phyloP scores from a whole-genome alignment of 2,329 filamentous ascomycete species.

The Myriosclerotinia scirpicola region DNA sequence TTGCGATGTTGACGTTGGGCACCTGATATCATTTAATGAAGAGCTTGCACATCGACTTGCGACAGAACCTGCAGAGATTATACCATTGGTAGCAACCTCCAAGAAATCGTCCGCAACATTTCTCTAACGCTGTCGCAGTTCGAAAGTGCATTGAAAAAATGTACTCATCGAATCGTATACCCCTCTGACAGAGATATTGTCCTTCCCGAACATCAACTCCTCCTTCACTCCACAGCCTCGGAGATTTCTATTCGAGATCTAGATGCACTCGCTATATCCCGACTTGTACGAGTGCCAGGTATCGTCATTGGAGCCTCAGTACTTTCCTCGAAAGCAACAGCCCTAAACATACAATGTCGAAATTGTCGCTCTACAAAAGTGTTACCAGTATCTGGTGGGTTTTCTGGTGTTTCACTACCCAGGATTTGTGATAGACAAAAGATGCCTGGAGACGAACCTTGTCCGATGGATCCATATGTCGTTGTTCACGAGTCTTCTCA shows the following conservation, averaged over 20 bases:
- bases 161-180: slow-evolving; percentile 90
- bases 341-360: slow-evolving; percentile 82
- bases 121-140: slow-evolving; percentile 60
- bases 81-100: slow-evolving; percentile 70
- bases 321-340: slow-evolving; percentile 91
- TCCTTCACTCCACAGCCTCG: slow-evolving; percentile 88
- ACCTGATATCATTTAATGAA: slow-evolving; percentile 94
- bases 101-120: background rate
- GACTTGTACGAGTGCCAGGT: slow-evolving; percentile 93
- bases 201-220: slow-evolving; percentile 88
- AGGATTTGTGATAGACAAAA: slow-evolving; percentile 69
- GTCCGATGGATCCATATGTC: slow-evolving; percentile 92
- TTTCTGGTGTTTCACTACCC: slow-evolving; percentile 82
- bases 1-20: slow-evolving; percentile 93
- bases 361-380: slow-evolving; percentile 74
- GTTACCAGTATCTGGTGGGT: slow-evolving; percentile 77
- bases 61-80: slow-evolving; percentile 87
- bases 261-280: slow-evolving; percentile 87
- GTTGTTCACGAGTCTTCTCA: slow-evolving; percentile 90
- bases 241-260: slow-evolving; percentile 92
- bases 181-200: slow-evolving; percentile 65
- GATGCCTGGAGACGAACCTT: slow-evolving; percentile 70
- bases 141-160: slow-evolving; percentile 83
- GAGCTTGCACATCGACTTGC: slow-evolving; percentile 87
- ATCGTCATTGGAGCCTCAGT: slow-evolving; percentile 98